Base-by-base conservation (phyloP, 179 eudicot species). In the Spinacia oleracea region DNA sequence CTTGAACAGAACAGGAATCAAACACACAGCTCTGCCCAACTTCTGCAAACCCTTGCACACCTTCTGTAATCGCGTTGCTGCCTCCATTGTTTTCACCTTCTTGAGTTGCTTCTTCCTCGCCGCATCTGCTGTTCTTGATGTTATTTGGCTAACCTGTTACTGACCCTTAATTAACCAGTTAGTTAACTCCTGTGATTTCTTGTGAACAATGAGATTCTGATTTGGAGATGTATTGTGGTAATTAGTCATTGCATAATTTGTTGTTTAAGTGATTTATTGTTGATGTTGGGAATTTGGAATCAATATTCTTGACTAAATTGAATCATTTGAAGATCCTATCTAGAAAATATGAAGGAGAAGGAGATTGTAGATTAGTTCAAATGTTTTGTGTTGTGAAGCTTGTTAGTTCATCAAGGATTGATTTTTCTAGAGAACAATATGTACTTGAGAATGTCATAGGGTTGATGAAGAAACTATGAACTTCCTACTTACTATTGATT, bases 11-110 rank as follows among this genome's bases (percentile, higher is more conserved):
- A 89, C 95, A 8, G 98, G 98, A 69, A 88, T 95, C 43, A 87
- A 76, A 12, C 98, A 95, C 81, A 84, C 98, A 2, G 81, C 93
- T 60, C 81, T 96, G 31, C 99, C 99, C 0, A 91, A 96, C 74
- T 96, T 96, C 88, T 96, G 99, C 83, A 91, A 90, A 84, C 93
- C 99, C 0, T 74, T 96, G 79, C 93, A 83, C 68, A 32, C 80
- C 45, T 96, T 93, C 81, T 93, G 99, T 51, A 78, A 87, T 9
- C 92, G 89, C n/a, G 91, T 93, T 21, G 94, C 96, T 12, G 81
- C 88, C 70, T 96, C 99, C 43, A 93, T 96, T 25, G 96, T 88
- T 27, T 88, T 92, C 83, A 78, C 98, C 31, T 89, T 93, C 83
- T 82, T 92, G 70, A 84, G 91, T 77, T 91, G 90, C 86, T 88